These are phyloP conservation scores for Pythium chondricola DNA, from an alignment of 352 stramenopile species.

Conservation along the genomic window DNA sequence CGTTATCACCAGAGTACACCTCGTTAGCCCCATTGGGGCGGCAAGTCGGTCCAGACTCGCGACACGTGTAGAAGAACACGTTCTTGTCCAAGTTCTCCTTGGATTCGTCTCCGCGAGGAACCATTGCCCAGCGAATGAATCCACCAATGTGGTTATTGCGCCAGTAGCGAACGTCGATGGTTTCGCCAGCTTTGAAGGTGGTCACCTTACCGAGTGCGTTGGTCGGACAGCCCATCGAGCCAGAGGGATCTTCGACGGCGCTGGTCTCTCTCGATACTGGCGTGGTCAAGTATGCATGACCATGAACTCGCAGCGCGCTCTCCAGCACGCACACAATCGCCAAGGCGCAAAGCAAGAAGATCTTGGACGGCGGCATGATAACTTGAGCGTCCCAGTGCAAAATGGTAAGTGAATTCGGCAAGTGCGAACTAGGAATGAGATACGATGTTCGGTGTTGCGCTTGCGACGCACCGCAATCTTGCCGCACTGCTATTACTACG, in stretches of 20 bases:
- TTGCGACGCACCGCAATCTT: no score
- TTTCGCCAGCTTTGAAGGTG: slow-evolving; percentile 9
- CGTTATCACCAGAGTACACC: slow-evolving; percentile 9
- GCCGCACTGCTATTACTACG: no score
- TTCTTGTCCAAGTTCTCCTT: slow-evolving; percentile 17
- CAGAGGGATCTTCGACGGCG: not conserved
- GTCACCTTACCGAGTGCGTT: slow-evolving; percentile 9
- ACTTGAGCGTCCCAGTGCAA: no score
- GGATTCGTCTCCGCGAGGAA: slow-evolving; percentile 13
- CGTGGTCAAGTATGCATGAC: slow-evolving; percentile 2
- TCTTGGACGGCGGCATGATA: no score
- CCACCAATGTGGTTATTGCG: slow-evolving; percentile 29
- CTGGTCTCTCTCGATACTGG: slow-evolving; percentile 8
- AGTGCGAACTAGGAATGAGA: no score
- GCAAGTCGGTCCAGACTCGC: slow-evolving; percentile 20
- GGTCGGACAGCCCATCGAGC: slow-evolving; percentile 16
- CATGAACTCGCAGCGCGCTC: not conserved
- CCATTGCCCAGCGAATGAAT: slow-evolving; percentile 27
- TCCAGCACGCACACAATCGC: no score
- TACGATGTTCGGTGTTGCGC: no score
- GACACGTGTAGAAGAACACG: slow-evolving; percentile 24
- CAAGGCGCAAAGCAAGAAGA: no score
- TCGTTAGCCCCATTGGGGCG: slow-evolving; percentile 9
- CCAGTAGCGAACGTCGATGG: slow-evolving; percentile 21
- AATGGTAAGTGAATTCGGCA: no score